Evolutionary conservation across 257 asterid genomes (phyloP), one percentile per base, ranked within the genome.

Genomic region (Craterostigma plantagineum): DNA sequence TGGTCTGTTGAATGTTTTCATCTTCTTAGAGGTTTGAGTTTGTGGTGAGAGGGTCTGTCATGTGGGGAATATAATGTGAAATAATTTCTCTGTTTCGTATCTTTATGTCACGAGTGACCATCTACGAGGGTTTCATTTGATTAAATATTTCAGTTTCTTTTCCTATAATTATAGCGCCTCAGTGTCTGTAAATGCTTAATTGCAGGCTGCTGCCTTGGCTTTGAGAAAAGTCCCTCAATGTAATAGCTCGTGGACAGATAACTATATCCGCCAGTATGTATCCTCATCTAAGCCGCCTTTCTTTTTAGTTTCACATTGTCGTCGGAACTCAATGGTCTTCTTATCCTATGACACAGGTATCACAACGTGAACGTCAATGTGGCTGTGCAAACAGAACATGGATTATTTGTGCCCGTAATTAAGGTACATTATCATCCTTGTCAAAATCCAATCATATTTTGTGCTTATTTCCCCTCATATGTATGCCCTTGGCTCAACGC

Each of bases 151-250:
- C 10, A 16, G 3, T 14, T 41, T 17, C 15, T 14, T n/a, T 41
- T 3, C 17, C 8, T 37, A 8, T 3, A 10, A 10, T 10, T 37
- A 10, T 3, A 10, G 13, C 1, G n/a, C 13, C 41, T 37, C 13
- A 37, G 14, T 37, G 41, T 40, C 10, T 5, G n/a, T 33, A 42
- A 33, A 58, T 44, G 23, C 51, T 53, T 53, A n/a, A 48, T 49
- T 62, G 69, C 71, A 85, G 96, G 96, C 96, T 61, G 90, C 95
- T 63, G 99, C 99, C 60, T 67, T 90, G 79, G 99, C 99, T 61
- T 94, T 90, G 56, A 66, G 68, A 46, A 83, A 75, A 70, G 96
- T 90, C 58, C 99, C 99, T 40, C 93, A 78, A 42, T 81, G 93
- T 55, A 90, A 90, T 57, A 83, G 99, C 69, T 90, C 99, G 13